Evolutionary conservation across 257 asterid species (phyloP).

Genomic region (Salvia rosmarinus): DNA sequence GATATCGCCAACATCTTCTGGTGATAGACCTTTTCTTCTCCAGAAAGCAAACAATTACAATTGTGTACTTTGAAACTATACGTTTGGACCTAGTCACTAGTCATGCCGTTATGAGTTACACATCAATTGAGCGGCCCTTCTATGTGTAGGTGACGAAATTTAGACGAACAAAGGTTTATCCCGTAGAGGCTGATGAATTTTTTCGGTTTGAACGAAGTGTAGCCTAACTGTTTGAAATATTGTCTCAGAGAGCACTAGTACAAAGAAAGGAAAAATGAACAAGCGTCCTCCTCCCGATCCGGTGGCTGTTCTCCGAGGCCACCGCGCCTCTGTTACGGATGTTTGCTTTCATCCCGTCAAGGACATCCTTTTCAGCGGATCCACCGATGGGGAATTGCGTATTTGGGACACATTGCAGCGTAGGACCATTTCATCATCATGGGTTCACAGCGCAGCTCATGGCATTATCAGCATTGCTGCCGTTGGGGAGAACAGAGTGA

Average conservation of each 20-base stretch:
- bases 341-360: slow-evolving; percentile 77
- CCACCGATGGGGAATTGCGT: slow-evolving; percentile 89
- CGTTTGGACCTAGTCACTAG: background rate
- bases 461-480: slow-evolving; percentile 73
- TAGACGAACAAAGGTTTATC: background rate
- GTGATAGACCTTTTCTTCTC: background rate
- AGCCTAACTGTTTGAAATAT: slow-evolving; percentile 48
- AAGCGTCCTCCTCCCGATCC: slow-evolving; percentile 90
- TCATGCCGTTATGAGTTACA: background rate
- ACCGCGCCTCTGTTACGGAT: slow-evolving; percentile 89
- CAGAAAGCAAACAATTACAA: background rate
- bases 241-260: slow-evolving; percentile 35
- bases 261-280: slow-evolving; percentile 48
- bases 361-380: slow-evolving; percentile 67
- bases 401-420: slow-evolving; percentile 82
- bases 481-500: slow-evolving; percentile 59
- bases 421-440: slow-evolving; percentile 77
- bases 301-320: slow-evolving; percentile 89
- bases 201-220: background rate
- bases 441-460: slow-evolving; percentile 94
- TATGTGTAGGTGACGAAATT: background rate
- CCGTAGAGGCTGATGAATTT: background rate
- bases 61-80: background rate
- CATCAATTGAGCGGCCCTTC: background rate
- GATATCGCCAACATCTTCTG: no score